Base-by-base conservation (phyloP, 2,329 filamentous ascomycete species). In the Zalaria obscura region DNA sequence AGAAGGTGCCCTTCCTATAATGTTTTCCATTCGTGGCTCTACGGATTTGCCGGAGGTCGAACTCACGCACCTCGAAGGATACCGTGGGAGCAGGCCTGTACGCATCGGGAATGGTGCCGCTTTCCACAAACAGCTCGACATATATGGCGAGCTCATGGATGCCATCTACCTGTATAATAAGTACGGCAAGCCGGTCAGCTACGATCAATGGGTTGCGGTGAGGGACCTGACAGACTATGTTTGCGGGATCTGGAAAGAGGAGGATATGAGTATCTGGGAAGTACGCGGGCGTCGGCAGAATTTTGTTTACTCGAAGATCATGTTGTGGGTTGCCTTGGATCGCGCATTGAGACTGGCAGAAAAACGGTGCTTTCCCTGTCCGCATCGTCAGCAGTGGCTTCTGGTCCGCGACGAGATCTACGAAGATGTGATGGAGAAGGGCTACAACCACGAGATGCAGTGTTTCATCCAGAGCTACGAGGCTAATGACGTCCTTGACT, bases 181-280 rank as follows among this genome's bases (percentile, higher is more conserved):
- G 29, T 41, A 40, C 31, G 38, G 42, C 8, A 85, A 83, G 52
- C 82, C 82, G 0, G 72, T 59, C 18, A 77, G 76, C 4, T 88
- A 83, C 71, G 83, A 87, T 45, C 75, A 81, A 45, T 88, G 82
- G 82, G 69, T 78, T 35, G 69, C 75, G 3, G 73, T 88, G 26
- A 72, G 82, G 11, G 70, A 80, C 44, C 75, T 87, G 58, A 62
- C 65, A 32, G 80, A 86, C 53, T 82, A 83, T 51, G 78, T 84
- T 32, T 67, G 84, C 46, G 76, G 71, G 0, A 75, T 86, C 40
- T 72, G 78, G 55, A 61, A 78, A 43, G 63, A 75, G 68, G 60
- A 62, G 52, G 82, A 88, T 54, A 86, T 86, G 80, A 85, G 80
- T 3, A 88, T 87, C 51, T 87, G 82, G 83, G 83, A 88, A 56